Conservation (phyloP, 306 rosid genomes). For the Nissolia schottii region DNA sequence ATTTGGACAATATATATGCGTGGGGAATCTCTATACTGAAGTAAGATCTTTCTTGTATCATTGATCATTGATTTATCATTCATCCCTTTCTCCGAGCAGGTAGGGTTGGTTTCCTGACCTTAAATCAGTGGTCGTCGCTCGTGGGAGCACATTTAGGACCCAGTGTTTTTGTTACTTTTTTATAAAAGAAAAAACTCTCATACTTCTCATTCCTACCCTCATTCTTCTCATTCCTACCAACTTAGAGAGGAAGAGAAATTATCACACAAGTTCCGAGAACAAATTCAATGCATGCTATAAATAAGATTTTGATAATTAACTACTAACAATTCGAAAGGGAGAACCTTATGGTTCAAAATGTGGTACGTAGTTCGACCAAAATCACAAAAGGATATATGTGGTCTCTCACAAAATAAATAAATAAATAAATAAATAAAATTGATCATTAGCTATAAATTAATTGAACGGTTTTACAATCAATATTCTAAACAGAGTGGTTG, state of each 20-base stretch:
- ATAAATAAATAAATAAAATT: no score
- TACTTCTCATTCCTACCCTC: background rate
- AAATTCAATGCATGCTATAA: background rate
- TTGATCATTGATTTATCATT: slow-evolving; percentile 3
- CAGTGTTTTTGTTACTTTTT: background rate
- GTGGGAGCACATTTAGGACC: background rate
- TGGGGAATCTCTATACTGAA: background rate
- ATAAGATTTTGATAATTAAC: no score
- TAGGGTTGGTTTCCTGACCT: slow-evolving; percentile 24
- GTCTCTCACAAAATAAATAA: no score
- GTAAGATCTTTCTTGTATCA: slow-evolving; percentile 3
- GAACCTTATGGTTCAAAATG: no score
- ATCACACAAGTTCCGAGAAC: background rate
- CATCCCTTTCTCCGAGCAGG: slow-evolving; percentile 19
- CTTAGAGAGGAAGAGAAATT: background rate
- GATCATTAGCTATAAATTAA: background rate
- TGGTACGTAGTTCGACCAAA: no score
- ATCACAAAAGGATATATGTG: no score
- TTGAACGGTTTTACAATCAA: background rate
- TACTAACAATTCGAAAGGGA: no score
- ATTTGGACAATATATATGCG: background rate
- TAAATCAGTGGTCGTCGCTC: background rate
- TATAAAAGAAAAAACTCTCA: background rate
- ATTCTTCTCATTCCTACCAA: background rate
- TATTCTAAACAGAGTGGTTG: background rate